Evolutionary conservation across 768 basidiomycete genomes (phyloP), one percentile per base, ranked within the genome.

Genomic region (Amanita fuliginea): DNA sequence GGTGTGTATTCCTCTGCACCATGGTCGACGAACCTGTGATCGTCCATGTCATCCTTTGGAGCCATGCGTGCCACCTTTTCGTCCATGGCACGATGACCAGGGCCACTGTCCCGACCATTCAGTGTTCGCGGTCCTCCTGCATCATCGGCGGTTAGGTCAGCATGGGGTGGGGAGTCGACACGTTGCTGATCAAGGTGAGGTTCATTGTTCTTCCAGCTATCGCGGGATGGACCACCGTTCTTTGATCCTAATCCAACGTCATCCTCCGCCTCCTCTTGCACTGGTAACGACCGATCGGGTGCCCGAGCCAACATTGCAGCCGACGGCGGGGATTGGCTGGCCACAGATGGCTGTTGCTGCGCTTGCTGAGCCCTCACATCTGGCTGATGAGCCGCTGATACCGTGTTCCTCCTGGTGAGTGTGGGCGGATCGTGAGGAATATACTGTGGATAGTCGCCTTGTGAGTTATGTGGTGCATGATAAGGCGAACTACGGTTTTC

Each of bases 211-310:
- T 66, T 62, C 64, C 66, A 67, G 40, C 64, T 60, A 54, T 64
- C 59, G 28, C 58, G 61, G 13, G 60, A 51, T 52, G 56, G 53
- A 32, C 47, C 54, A 13, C 55, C 62, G 28, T 63, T 67, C 57
- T 71, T 73, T 21, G 62, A 55, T 33, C 55, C 51, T 10, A 64
- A 56, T 3, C 63, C 63, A 14, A 71, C 64, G 54, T 85, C 82
- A 55, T 86, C 84, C 56, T 86, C 83, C 24, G 74, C 73, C 53
- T 86, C 84, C 59, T 87, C 85, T 61, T 88, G 85, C 2, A 86
- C 75, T 16, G 85, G 85, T 21, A 88, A 69, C 13, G 84, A 84
- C 30, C 83, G 72, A 61, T 86, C 84, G 1, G 85, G 79, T 18
- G 79, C 78, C 18, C 81, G 77, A 4, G 74, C 68, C 52, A 68